Base-by-base conservation (phyloP, 306 rosid genomes). In the Luffa acutangula region DNA sequence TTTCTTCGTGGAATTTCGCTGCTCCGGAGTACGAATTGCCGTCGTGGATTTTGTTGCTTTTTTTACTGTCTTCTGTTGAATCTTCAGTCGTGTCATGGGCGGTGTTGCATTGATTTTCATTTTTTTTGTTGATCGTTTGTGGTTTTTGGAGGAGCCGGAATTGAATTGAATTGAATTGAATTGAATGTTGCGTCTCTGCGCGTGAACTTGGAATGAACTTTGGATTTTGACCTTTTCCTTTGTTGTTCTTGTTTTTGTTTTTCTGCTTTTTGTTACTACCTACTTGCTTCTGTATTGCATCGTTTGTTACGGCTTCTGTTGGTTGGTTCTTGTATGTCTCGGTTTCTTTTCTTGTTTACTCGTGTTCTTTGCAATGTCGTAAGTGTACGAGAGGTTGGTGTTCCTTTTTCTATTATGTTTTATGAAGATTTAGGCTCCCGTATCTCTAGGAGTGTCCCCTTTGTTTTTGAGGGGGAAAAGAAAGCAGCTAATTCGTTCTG, bases 11-110 rank as follows among this genome's bases (percentile, higher is more conserved):
- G 11, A 71, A 15, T 71, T 71, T 71, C 12, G 57, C 54, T 11
- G 10, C 53, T 69, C 37, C 21, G 58, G 11, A 71, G 18, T 71
- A 13, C 12, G 41, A 71, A 46, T 46, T 71, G 39, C 6, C 59
- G 58, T 72, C 56, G 18, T 74, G 58, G 77, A 72, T 72, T 72
- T 25, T 48, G 77, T 48, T 71, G 15, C 73, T 65, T 65, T 31
- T 31, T 15, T 37, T 3, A 66, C 74, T 66, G 33, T 21, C 0
- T 25, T 71, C 43, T 7, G 14, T 14, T 51, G 78, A 74, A 15
- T 74, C 46, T 74, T 31, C 21, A 31, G 31, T 34, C n/a, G 42
- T 74, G 8, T 31, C 33, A 3, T 48, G 9, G 36, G 11, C 58
- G 7, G 7, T 25, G 7, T 46, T 13, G 77, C 59, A 14, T 34